phyloP scores from a whole-genome alignment of 2,329 filamentous ascomycete species.

The Hyphodiscus sp. region DNA sequence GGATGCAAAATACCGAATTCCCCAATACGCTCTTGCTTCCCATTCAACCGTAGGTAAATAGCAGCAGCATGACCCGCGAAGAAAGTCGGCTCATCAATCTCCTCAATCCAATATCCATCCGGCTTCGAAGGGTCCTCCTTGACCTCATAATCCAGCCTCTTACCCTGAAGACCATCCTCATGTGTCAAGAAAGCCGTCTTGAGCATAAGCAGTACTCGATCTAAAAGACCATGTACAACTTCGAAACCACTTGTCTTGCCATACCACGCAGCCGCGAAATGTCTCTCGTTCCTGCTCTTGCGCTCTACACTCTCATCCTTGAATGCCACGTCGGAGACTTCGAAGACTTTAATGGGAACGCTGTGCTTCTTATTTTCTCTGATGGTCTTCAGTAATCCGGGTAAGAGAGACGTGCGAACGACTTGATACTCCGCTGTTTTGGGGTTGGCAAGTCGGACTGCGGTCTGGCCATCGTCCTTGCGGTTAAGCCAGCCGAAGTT shows the following conservation, averaged over 20 bases:
- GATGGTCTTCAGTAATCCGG: constrained; percentile 87
- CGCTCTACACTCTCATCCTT: constrained; percentile 79
- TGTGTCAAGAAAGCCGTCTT: constrained; percentile 71
- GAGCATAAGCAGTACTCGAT: constrained; percentile 89
- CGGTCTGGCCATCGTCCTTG: constrained; percentile 76
- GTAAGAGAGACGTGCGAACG: constrained; percentile 78
- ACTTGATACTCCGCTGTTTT: constrained; percentile 93
- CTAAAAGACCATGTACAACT: constrained; percentile 86
- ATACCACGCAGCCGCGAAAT: constrained; percentile 94
- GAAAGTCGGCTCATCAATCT: constrained; percentile 86
- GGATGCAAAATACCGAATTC: constrained; percentile 94
- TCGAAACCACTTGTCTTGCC: constrained; percentile 94
- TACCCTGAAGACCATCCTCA: constrained; percentile 57
- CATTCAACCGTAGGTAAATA: constrained; percentile 68
- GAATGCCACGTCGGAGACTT: constrained; percentile 85
- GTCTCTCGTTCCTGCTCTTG: constrained; percentile 84
- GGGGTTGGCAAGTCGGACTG: constrained; percentile 81
- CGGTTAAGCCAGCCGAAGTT: constrained; percentile 96
- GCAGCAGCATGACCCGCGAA: constrained; percentile 84
- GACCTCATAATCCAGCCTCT: constrained; percentile 47
- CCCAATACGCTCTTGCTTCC: constrained; percentile 72
- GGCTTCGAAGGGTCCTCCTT: constrained; percentile 49
- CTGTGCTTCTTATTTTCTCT: constrained; percentile 86
- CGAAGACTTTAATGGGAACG: constrained; percentile 87
- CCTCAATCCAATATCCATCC: constrained; percentile 89